Evolutionary conservation across 106 monocot species (phyloP).

Genomic region (Allium sativum): DNA sequence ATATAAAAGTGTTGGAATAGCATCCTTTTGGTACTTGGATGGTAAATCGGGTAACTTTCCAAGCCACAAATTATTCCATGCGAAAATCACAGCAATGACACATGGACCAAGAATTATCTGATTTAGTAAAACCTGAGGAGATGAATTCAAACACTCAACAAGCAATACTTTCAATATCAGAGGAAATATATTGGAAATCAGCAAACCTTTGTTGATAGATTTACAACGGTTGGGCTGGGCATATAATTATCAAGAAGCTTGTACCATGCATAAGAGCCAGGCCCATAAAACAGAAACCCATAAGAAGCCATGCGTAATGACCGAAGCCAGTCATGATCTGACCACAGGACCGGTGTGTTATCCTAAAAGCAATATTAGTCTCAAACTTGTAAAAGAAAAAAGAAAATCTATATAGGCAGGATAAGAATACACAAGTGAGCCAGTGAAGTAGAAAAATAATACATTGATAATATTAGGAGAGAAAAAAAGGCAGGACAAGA

Average conservation of each 20-base stretch:
- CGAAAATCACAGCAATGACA: conserved; percentile 96
- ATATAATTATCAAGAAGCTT: conserved; percentile 65
- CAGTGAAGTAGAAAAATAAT: too few species aligned
- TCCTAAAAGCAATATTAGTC: conserved; percentile 27
- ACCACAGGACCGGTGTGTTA: conserved; percentile 16
- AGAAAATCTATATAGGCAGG: too few species aligned
- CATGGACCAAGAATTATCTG: conserved; percentile 94
- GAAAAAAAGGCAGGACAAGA: not conserved
- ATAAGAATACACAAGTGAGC: not conserved
- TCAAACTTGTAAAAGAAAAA: not conserved
- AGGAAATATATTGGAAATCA: not conserved
- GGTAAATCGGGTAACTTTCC: conserved; percentile 66
- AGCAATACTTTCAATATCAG: not conserved
- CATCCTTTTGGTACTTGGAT: conserved; percentile 78
- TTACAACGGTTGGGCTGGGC: conserved; percentile 55
- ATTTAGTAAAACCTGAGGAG: conserved; percentile 68
- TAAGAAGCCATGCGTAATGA: conserved; percentile 85
- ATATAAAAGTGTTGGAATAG: conserved; percentile 78
- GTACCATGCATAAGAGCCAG: conserved; percentile 90
- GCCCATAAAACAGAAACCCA: conserved; percentile 90
- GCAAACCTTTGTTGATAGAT: conserved; percentile 62
- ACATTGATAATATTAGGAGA: too few species aligned
- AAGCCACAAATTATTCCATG: conserved; percentile 89
- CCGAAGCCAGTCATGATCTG: conserved; percentile 79
- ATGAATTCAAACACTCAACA: conserved; percentile 4